Base-by-base conservation (phyloP, 768 basidiomycete species). In the Naganishia randhawae region DNA sequence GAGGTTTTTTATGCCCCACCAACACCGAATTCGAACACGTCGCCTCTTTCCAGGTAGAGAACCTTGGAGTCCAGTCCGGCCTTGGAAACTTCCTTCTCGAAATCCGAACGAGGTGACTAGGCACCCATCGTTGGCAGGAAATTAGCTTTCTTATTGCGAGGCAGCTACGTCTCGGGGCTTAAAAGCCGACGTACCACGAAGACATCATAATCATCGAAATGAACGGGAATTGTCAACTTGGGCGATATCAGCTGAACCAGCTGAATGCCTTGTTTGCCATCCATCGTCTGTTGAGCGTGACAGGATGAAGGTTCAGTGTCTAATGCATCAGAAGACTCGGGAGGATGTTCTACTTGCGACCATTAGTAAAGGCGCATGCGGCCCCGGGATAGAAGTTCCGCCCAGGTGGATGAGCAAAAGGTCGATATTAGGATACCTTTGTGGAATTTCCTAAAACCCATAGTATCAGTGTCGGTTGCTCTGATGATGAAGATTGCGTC, bases 1-100 rank as follows among this genome's bases (percentile, higher is more conserved):
- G 22, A 42, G 4, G 17, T 6, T 9, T 22, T 19, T 63, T 17
- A 31, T 50, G 88, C 87, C 71, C 88, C 71, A 17, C 35, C 45
- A 65, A 66, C 51, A 45, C 17, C 50, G 61, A 78, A 78, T 2
- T 70, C 64, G 66, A 76, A 79, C 35, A 71, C 66, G 41, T 77
- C 77, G 19, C 78, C 78, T 9, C 78, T 67, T 35, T 76, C 73
- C 10, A 81, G 69, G 55, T 77, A 81, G 2, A 80, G 71, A 2
- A 80, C 80, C 64, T 73, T 72, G 25, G 75, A 71, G 3, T 72
- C 71, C 57, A 76, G 65, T 3, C 79, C 80, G 0, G 77, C 77
- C 53, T 73, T 67, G 41, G 72, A 62, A 25, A 81, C 71, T 39
- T 73, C 69, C 25, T 76, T 70, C 66, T 78, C 73, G 73, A 81